Percentiles rank a stretch among this genome's conserved stretches.
phyloP scores from a whole-genome alignment of 306 rosid species.

The Trifolium dubium region DNA sequence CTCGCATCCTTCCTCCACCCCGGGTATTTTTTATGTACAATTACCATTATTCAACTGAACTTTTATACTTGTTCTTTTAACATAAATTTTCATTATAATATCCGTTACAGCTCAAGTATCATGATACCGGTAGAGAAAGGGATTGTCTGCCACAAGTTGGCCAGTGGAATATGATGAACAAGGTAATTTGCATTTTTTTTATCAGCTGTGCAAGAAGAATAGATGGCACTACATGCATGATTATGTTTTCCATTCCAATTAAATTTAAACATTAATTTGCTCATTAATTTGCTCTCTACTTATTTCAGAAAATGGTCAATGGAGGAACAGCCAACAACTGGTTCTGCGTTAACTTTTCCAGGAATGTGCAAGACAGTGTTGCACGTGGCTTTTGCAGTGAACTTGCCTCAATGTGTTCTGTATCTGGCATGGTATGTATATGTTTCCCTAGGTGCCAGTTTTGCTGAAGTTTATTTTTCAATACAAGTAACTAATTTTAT shows the following conservation, averaged over 20 bases:
- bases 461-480: neutral
- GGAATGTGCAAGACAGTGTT: constrained; percentile 76
- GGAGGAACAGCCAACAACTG: constrained; percentile 87
- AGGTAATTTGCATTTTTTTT: constrained; percentile 51
- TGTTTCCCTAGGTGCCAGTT: neutral
- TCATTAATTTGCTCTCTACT: neutral
- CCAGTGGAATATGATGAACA: constrained; percentile 99
- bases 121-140: constrained; percentile 93
- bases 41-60: neutral
- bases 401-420: constrained; percentile 86
- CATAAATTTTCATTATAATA: neutral
- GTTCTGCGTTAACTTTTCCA: constrained; percentile 89
- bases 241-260: neutral
- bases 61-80: neutral
- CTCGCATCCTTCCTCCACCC: constrained; percentile 95
- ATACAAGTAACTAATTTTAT: neutral
- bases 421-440: constrained; percentile 90
- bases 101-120: constrained; percentile 78
- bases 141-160: constrained; percentile 97
- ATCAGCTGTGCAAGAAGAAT: neutral
- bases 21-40: constrained; percentile 58
- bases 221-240: neutral
- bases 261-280: neutral
- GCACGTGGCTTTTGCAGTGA: constrained; percentile 79
- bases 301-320: constrained; percentile 93